Percentiles rank a stretch among this genome's conserved stretches.
Evolutionary conservation across 306 rosid genomes (phyloP).

Genomic region (Acacia crassicarpa): DNA sequence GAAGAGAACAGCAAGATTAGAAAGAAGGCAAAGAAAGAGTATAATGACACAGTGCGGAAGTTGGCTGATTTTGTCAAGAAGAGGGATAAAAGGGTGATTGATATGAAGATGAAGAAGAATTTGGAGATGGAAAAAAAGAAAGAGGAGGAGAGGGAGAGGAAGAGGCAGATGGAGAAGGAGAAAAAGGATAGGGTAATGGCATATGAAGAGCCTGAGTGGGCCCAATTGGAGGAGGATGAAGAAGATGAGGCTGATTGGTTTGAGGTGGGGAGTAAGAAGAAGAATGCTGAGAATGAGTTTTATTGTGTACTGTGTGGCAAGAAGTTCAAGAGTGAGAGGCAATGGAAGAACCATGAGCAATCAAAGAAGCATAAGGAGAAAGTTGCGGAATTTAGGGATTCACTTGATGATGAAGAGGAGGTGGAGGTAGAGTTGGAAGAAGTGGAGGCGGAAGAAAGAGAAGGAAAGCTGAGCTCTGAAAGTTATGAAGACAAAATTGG

Average conservation of each 20-base stretch:
- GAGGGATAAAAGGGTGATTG: conserved; percentile 94
- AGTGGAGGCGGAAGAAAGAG: conserved; percentile 37
- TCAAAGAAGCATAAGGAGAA: conserved; percentile 93
- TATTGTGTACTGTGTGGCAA: conserved; percentile 93
- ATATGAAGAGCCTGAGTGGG: conserved; percentile 85
- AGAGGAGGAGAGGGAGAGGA: conserved; percentile 74
- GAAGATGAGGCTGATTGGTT: conserved; percentile 28
- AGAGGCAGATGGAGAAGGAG: conserved; percentile 71
- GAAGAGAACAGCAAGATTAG: conserved; percentile 90
- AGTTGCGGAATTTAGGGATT: conserved; percentile 71
- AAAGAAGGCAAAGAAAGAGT: conserved; percentile 88
- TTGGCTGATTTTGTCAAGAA: conserved; percentile 95
- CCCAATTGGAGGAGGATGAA: conserved; percentile 51
- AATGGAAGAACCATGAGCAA: conserved; percentile 99
- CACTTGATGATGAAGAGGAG: conserved; percentile 48
- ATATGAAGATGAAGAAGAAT: conserved; percentile 77
- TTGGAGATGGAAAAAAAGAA: conserved; percentile 69
- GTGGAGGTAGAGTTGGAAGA: conserved; percentile 32
- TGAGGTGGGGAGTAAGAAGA: conserved; percentile 44
- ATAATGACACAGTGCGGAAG: conserved; percentile 82
- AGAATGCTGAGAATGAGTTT: conserved; percentile 55
- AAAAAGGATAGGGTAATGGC: conserved; percentile 66
- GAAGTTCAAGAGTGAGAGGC: conserved; percentile 99
- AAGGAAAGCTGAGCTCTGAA: conserved; percentile 20
- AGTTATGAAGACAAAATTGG: conserved; percentile 40